A percentile compares a stretch with the other conserved stretches of the same genome.
These are phyloP conservation scores for Colletotrichum cordylinicola DNA, from an alignment of 2,329 filamentous ascomycete species.

Conservation along the genomic window DNA sequence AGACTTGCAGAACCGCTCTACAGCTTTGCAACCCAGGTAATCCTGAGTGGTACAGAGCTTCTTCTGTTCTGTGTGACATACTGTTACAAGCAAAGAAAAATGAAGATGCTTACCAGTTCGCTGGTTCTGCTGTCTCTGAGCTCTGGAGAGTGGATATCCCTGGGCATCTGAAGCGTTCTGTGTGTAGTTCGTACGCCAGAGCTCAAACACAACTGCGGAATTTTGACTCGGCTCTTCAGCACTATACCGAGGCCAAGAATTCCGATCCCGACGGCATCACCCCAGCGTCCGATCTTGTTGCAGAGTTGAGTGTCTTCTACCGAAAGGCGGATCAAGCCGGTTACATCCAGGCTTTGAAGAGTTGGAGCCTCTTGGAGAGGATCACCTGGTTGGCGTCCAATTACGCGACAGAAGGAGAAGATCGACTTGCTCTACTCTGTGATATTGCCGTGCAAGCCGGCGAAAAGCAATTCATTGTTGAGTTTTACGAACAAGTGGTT, in stretches of 20 bases:
- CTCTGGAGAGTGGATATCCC: fast-evolving
- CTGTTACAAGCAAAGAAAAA: neutral
- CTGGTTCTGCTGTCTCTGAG: neutral
- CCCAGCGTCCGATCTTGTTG: neutral
- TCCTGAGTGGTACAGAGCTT: neutral
- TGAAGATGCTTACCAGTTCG: neutral
- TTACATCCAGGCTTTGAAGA: neutral
- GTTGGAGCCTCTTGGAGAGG: neutral
- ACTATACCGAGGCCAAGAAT: neutral
- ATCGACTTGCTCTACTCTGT: neutral
- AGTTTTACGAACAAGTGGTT: neutral
- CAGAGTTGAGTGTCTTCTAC: neutral
- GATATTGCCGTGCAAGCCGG: neutral
- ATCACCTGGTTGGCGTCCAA: neutral
- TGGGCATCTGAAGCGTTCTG: neutral
- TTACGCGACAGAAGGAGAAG: neutral
- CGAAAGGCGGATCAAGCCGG: neutral
- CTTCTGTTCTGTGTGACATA: neutral
- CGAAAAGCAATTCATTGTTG: neutral
- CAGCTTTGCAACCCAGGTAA: neutral
- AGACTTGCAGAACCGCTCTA: neutral
- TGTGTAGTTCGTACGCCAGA: neutral
- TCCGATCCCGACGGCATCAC: neutral
- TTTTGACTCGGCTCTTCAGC: neutral
- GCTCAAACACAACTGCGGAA: neutral